Evolutionary conservation across 805 yeast genomes (phyloP).

Genomic region (Wickerhamomyces alni): DNA sequence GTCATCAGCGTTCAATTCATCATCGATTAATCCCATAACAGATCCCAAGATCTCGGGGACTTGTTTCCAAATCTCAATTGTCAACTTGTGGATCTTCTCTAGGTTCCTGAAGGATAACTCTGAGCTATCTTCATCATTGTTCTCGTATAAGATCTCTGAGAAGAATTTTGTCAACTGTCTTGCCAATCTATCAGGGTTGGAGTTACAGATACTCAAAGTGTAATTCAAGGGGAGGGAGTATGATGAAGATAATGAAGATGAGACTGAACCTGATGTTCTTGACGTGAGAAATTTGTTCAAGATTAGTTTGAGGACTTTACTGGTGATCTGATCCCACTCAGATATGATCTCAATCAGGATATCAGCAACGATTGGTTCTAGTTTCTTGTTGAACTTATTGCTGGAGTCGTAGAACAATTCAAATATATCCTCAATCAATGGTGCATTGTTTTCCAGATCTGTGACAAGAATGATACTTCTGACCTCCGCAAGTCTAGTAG

Average conservation of each 20-base stretch:
- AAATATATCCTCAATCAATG: constrained; percentile 50
- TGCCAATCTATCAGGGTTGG: constrained; percentile 67
- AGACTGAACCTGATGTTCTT: constrained; percentile 9
- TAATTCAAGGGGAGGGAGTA: constrained; percentile 52
- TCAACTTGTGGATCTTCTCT: constrained; percentile 54
- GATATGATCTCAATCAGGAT: constrained; percentile 69
- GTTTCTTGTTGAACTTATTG: constrained; percentile 40
- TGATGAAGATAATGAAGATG: constrained; percentile 13
- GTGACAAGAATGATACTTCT: constrained; percentile 68
- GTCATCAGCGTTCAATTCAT: constrained; percentile 71
- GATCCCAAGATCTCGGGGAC: constrained; percentile 71
- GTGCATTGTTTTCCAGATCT: constrained; percentile 61
- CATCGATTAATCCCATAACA: constrained; percentile 73
- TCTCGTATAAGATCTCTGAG: constrained; percentile 61
- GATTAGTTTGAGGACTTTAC: constrained; percentile 52
- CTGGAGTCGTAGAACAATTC: constrained; percentile 53
- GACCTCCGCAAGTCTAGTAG: constrained; percentile 68
- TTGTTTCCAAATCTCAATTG: constrained; percentile 67
- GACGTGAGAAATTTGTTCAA: constrained; percentile 52
- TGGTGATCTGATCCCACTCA: constrained; percentile 63
- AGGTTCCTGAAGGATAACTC: constrained; percentile 34
- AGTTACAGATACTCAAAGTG: constrained; percentile 60
- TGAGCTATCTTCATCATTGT: constrained; percentile 20
- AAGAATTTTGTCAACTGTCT: constrained; percentile 73
- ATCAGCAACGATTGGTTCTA: constrained; percentile 61